Base-by-base conservation (phyloP, 345 rosid species). In the Arabis alpina region DNA sequence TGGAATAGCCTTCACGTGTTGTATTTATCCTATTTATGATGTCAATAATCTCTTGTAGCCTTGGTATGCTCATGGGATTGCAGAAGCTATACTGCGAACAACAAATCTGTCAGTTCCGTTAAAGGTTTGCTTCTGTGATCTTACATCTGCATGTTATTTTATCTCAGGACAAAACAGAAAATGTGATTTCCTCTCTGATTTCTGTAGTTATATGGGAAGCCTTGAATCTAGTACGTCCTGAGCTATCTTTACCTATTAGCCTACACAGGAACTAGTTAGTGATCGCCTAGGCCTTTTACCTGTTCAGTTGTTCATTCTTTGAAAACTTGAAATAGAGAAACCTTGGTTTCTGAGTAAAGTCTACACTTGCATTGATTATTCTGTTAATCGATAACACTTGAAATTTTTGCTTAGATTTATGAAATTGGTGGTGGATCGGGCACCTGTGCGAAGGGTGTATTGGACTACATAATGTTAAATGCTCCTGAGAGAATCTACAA, bases 381-480 rank as follows among this genome's bases (percentile, higher is more conserved):
- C 65, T 55, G 39, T 54, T 34, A 13, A 53, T 41, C 4, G 47
- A 4, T 74, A 27, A 48, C 57, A 53, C 58, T 61, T 48, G 5
- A 23, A 45, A 61, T 70, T 15, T 74, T 50, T 79, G 51, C 71
- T 79, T 88, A 94, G 99, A 86, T 91, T 72, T 94, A 85, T 84
- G 97, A 94, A 85, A 94, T 88, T 75, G 97, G 96, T 54, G 98
- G 98, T 84, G 99, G 99, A 75, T 94, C 98, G 61, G 99, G 99
- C 80, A 89, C 92, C 49, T 88, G 93, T 81, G 97, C 97, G 0
- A 92, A 83, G 83, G 96, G 97, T 78, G 81, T 92, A 76, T 76
- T 92, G 89, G 98, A 94, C 82, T 94, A 91, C 85, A 89, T 94
- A 59, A 89, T 81, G 98, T 82, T 88, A 82, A 89, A 89, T 76